Conservation (phyloP, 495 filamentous ascomycete species). For the Antarctomyces pellizariae region DNA sequence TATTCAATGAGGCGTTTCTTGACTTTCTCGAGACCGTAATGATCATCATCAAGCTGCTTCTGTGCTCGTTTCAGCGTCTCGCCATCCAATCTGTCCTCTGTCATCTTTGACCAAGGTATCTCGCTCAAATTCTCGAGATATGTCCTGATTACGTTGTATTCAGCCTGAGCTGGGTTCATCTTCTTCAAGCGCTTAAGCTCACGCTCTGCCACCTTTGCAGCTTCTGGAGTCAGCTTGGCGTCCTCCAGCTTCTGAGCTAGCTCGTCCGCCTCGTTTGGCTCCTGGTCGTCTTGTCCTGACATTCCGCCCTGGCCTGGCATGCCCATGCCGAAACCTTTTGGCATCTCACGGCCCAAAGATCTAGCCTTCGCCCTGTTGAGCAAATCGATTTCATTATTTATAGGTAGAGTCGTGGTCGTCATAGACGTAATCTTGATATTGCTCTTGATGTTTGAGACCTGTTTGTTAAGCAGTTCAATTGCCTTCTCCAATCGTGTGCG, state of each 20-base stretch:
- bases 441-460: conserved; percentile 59
- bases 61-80: conserved; percentile 58
- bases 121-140: conserved; percentile 90
- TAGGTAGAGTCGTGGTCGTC: conserved; percentile 31
- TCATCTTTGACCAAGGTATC: conserved; percentile 76
- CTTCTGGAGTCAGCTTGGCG: conserved; percentile 42
- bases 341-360: conserved; percentile 27
- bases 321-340: conserved; percentile 26
- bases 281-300: conserved; percentile 37
- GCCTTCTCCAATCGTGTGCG: conserved; percentile 56
- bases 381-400: conserved; percentile 27
- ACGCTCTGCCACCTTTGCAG: conserved; percentile 66
- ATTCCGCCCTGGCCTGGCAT: conserved; percentile 24
- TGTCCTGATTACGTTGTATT: conserved; percentile 82
- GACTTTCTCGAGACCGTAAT: conserved; percentile 91
- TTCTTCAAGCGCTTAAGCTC: conserved; percentile 77
- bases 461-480: conserved; percentile 55
- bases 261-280: conserved; percentile 73
- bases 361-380: no score
- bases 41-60: conserved; percentile 84
- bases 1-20: conserved; percentile 95
- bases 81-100: conserved; percentile 67
- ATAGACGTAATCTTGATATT: conserved; percentile 57
- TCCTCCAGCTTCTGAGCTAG: conserved; percentile 68
- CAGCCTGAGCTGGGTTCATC: conserved; percentile 86